Percentiles rank a stretch among this genome's conserved stretches.
Evolutionary conservation across 202 grass and related monocot genomes (phyloP).

Genomic region (Eragrostis tef): DNA sequence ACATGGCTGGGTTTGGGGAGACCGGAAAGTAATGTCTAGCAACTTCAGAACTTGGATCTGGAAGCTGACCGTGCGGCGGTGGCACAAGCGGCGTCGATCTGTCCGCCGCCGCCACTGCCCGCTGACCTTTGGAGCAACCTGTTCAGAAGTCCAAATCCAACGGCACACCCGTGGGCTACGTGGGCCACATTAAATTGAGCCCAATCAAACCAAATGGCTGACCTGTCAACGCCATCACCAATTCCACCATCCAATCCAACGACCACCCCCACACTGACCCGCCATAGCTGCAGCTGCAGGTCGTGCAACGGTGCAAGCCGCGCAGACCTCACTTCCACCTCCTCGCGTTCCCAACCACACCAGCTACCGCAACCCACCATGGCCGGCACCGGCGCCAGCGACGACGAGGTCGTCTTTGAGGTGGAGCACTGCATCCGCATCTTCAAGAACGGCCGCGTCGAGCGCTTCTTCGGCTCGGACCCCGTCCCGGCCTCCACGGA

Average conservation of each 20-base stretch:
- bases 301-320: no score
- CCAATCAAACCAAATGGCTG: slow-evolving; percentile 8
- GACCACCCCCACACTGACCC: neutral
- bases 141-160: neutral
- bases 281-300: neutral
- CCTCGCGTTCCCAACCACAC: neutral
- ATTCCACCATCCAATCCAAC: neutral
- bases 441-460: slow-evolving; percentile 66
- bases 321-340: neutral
- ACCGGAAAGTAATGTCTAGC: neutral
- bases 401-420: slow-evolving; percentile 50
- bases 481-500: slow-evolving; percentile 54
- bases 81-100: neutral
- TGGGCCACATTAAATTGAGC: slow-evolving; percentile 30
- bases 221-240: slow-evolving; percentile 26
- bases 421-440: slow-evolving; percentile 55
- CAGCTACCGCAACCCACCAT: neutral
- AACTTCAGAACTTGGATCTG: neutral
- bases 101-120: neutral
- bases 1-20: slow-evolving; percentile 37
- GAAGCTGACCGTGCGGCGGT: neutral
- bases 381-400: slow-evolving; percentile 40
- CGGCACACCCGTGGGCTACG: slow-evolving; percentile 11
- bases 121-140: neutral
- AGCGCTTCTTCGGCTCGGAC: slow-evolving; percentile 69